phyloP scores from a whole-genome alignment of 768 basidiomycete species.

The Stropharia rugosoannulata region DNA sequence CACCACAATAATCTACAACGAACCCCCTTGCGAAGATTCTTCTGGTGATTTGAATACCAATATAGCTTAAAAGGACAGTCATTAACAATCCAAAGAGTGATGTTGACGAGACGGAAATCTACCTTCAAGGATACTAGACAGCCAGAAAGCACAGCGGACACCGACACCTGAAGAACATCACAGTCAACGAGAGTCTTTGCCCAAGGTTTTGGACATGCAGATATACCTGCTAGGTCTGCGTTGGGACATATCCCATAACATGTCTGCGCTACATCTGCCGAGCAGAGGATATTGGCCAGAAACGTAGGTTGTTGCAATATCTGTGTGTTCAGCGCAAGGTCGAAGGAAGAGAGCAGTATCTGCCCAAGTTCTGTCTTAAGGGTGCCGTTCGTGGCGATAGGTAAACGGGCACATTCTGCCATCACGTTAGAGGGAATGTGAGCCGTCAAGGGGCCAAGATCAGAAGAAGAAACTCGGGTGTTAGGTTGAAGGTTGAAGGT shows the following conservation, averaged over 20 bases:
- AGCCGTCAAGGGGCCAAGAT: too few species aligned
- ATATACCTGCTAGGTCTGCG: conserved; percentile 16
- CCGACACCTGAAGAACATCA: conserved; percentile 8
- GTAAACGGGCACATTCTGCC: conserved; percentile 6
- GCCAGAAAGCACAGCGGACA: conserved; percentile 15
- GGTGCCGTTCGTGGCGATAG: conserved; percentile 1
- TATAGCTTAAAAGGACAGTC: conserved; percentile 1
- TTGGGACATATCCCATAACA: conserved; percentile 17
- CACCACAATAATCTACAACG: neutral
- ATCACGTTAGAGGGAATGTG: neutral
- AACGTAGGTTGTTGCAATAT: neutral
- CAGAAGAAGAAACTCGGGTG: too few species aligned
- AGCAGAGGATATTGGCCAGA: conserved; percentile 9
- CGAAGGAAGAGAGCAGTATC: conserved; percentile 6
- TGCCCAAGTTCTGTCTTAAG: conserved; percentile 7
- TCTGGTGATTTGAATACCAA: conserved; percentile 13
- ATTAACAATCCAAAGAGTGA: neutral
- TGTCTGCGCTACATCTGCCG: conserved; percentile 10
- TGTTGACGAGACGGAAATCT: neutral
- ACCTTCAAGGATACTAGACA: conserved; percentile 17
- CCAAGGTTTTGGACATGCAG: neutral
- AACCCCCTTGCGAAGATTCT: conserved; percentile 16
- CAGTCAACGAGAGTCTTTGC: neutral
- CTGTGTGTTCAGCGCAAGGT: neutral
- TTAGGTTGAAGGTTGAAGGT: too few species aligned